Base-by-base conservation (phyloP, 108 stramenopile species). In the Stephanodiscus minutulus region DNA sequence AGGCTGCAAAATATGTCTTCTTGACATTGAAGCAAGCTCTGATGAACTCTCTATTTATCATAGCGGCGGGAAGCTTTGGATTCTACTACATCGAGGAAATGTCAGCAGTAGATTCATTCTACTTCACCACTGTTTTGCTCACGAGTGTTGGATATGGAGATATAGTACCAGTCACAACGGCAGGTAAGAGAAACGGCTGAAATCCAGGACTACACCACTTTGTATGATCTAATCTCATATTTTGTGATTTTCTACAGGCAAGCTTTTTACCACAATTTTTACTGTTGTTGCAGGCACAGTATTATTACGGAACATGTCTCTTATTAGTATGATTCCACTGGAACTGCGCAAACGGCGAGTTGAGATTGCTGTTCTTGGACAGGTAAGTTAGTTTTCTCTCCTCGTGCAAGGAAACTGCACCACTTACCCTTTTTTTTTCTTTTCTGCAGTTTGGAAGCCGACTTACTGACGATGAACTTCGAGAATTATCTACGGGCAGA, bases 251-350 rank as follows among this genome's bases (percentile, higher is more conserved):
- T 21, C 47, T 53, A 8, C 73, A 39, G 73, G 73, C 35, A 66
- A 70, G 66, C 46, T 79, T 12, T 79, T 79, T 49, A 68, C 77
- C 39, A 79, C 77, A 44, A 59, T 79, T 25, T 79, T 72, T 58
- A 66, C 59, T 13, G 78, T 95, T 36, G 86, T 91, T 27, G 94
- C 90, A 18, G 91, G 91, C 28, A 91, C 91, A 7, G 83, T 92
- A 41, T 77, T 92, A 9, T 72, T 95, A 41, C 86, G 91, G 78
- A 92, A 95, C 68, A 95, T 95, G 94, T 89, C 94, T 21, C 64
- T 86, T 59, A 95, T 95, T 44, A 91, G 90, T 67, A 91, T 92
- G 91, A 95, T 95, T 77, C 94, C 94, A 9, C 68, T 95, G 52
- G 94, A 95, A 48, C 67, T 95, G 21, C 73, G 94, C 43, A 92